Conservation (phyloP, 1,139 yeast genomes). For the Zygoascus sp. region DNA sequence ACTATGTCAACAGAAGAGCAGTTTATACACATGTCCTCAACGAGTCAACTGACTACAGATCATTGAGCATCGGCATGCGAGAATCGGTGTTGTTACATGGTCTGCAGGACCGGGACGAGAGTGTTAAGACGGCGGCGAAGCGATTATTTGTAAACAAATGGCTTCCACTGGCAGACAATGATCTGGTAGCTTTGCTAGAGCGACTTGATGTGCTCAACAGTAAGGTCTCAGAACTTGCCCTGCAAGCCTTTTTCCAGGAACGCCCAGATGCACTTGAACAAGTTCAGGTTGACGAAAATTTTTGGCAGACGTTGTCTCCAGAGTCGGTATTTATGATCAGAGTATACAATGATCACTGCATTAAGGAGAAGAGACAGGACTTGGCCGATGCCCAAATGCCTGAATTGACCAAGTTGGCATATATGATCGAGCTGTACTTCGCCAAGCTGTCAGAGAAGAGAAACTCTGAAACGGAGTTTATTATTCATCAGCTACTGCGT, state of each 20-base stretch:
- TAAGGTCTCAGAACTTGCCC: constrained; percentile 53
- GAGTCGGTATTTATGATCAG: constrained; percentile 73
- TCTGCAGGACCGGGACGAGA: constrained; percentile 73
- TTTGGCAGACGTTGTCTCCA: constrained; percentile 68
- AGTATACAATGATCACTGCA: constrained; percentile 62
- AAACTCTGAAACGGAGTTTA: constrained; percentile 56
- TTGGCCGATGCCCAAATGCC: constrained; percentile 71
- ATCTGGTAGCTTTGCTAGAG: constrained; percentile 66
- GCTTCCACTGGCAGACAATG: constrained; percentile 66
- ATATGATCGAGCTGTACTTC: constrained; percentile 50
- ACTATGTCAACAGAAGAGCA: constrained; percentile 64
- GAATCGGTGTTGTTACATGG: constrained; percentile 79
- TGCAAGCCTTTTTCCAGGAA: constrained; percentile 56
- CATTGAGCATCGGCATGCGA: constrained; percentile 54
- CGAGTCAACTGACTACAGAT: constrained; percentile 63
- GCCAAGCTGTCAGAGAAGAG: constrained; percentile 43
- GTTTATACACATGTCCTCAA: constrained; percentile 67
- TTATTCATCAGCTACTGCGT: constrained; percentile 65
- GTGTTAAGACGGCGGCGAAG: constrained; percentile 67
- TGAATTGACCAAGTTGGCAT: constrained; percentile 71
- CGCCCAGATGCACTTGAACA: constrained; percentile 59
- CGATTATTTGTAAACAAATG: constrained; percentile 68
- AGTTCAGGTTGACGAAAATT: constrained; percentile 51
- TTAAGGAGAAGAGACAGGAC: constrained; percentile 43
- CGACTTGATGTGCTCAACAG: constrained; percentile 64